Conservation (phyloP, 2,329 filamentous ascomycete species). For the Colletotrichum abscissum region DNA sequence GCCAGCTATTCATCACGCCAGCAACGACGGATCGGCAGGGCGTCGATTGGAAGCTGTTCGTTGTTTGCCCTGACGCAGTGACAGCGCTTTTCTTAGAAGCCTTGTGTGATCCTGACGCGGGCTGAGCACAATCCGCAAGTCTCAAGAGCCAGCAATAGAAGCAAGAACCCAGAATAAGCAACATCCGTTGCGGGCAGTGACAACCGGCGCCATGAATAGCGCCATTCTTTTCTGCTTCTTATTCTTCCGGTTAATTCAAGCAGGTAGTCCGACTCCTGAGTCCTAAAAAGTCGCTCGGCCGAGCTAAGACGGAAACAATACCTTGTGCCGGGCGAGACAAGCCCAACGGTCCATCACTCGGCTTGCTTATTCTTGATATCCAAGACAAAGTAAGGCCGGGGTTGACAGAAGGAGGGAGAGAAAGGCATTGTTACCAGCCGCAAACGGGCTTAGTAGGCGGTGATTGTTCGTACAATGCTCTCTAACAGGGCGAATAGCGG, state of each 20-base stretch:
- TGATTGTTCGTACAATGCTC: background rate
- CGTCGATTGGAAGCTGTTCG: slow-evolving; percentile 4
- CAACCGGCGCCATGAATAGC: background rate
- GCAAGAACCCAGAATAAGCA: background rate
- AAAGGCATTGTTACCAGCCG: slow-evolving; percentile 13
- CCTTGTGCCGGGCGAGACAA: slow-evolving; percentile 11
- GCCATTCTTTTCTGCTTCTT: background rate
- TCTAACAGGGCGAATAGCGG: background rate
- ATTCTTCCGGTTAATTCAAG: background rate
- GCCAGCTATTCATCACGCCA: slow-evolving; percentile 12
- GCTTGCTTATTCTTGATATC: background rate
- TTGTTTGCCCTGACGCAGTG: slow-evolving; percentile 25
- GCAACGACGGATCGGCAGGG: slow-evolving; percentile 31
- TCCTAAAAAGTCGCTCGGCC: background rate
- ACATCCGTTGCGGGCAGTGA: background rate
- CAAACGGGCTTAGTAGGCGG: background rate
- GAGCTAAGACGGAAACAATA: background rate
- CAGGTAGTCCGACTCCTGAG: no score
- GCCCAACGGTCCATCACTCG: slow-evolving; percentile 11
- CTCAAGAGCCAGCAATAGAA: slow-evolving; percentile 9
- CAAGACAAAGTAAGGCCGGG: background rate
- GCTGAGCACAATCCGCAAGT: background rate
- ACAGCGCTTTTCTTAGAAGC: slow-evolving; percentile 32
- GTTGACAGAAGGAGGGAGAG: background rate
- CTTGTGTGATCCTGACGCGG: background rate